These are phyloP conservation scores for Cutaneotrichosporon sp. DNA, from an alignment of 1,284 basidiomycete species.

Conservation along the genomic window DNA sequence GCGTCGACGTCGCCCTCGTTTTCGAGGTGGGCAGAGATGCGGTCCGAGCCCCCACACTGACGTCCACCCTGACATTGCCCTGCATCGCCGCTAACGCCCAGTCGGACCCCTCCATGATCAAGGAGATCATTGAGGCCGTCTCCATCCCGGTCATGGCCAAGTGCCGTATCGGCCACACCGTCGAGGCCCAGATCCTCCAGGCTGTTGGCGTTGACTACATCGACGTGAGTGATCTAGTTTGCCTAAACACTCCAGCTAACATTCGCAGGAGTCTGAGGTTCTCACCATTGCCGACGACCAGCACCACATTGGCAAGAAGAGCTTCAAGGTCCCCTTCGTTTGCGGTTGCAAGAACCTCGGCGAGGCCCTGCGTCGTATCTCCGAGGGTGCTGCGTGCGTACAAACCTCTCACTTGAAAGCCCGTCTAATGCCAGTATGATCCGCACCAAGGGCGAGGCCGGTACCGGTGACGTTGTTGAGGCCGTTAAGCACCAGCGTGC, in stretches of 20 bases:
- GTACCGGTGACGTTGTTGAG: slow-evolving; percentile 96
- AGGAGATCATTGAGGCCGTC: slow-evolving; percentile 84
- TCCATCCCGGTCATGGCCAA: slow-evolving; percentile 66
- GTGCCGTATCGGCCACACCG: slow-evolving; percentile 88
- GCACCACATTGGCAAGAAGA: slow-evolving; percentile 73
- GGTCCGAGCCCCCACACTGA: too few relatives aligned
- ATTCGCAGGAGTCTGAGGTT: slow-evolving; percentile 71
- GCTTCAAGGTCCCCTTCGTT: slow-evolving; percentile 70
- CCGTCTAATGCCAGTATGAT: slow-evolving; percentile 55
- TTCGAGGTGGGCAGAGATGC: too few relatives aligned
- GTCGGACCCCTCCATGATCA: slow-evolving; percentile 97
- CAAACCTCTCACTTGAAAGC: not conserved
- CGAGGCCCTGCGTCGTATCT: slow-evolving; percentile 92
- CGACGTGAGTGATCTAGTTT: slow-evolving; percentile 50
- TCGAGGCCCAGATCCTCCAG: slow-evolving; percentile 95
- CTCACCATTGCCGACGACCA: slow-evolving; percentile 92
- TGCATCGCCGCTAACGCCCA: slow-evolving; percentile 38
- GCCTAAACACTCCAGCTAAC: not conserved
- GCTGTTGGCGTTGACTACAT: slow-evolving; percentile 95
- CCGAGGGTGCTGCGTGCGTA: slow-evolving; percentile 81
- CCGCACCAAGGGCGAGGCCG: slow-evolving; percentile 94
- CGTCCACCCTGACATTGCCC: not conserved
- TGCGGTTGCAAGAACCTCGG: slow-evolving; percentile 58
- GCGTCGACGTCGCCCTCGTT: not conserved
- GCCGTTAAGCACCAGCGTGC: slow-evolving; percentile 88